Evolutionary conservation across 225 moss, liverwort and hornwort genomes (phyloP).

Genomic region (Asterella californica): DNA sequence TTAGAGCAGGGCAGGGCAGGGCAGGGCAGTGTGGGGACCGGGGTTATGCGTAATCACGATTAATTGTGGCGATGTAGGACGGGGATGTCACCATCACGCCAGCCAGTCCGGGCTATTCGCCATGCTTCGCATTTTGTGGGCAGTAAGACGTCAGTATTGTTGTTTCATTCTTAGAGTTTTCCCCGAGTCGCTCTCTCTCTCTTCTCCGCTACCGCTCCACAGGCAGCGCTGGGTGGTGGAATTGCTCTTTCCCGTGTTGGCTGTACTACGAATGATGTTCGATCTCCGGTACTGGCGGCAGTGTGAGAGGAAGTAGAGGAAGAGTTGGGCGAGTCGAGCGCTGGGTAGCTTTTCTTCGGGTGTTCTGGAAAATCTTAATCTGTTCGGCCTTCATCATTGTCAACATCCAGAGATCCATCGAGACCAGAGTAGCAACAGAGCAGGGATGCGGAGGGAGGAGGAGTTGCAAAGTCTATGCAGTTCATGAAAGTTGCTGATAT

Average conservation of each 20-base stretch:
- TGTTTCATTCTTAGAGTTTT: conserved; percentile 7
- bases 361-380: neutral
- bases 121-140: conserved; percentile 16
- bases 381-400: neutral
- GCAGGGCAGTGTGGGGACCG: neutral
- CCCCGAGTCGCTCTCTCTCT: neutral
- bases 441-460: conserved; percentile 1
- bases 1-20: neutral
- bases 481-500: neutral
- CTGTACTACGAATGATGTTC: neutral
- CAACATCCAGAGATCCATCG: neutral
- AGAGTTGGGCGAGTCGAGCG: neutral
- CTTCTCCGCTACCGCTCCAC: neutral
- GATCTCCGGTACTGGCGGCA: neutral
- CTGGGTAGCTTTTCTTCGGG: neutral
- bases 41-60: neutral
- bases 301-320: neutral
- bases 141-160: neutral
- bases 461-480: neutral
- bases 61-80: neutral
- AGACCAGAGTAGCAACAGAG: neutral
- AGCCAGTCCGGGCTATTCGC: conserved; percentile 9
- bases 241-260: neutral
- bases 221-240: neutral
- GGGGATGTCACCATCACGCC: neutral